phyloP scores from a whole-genome alignment of 2,329 filamentous ascomycete genomes.

The Grosmannia serpens region DNA sequence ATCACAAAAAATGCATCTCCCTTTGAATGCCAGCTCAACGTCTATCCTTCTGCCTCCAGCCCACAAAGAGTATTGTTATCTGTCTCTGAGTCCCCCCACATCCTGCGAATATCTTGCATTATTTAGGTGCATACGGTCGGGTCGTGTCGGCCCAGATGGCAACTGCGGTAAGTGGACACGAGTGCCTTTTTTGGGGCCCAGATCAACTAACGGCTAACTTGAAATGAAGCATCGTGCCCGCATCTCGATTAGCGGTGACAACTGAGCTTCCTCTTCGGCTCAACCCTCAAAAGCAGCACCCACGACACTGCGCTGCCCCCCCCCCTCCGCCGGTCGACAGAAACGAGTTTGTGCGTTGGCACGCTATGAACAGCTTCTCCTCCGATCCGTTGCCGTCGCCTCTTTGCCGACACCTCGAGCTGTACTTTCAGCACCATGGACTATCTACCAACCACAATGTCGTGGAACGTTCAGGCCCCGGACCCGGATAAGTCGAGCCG shows the following conservation, averaged over 20 bases:
- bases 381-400: neutral
- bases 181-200: too few species aligned
- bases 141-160: neutral
- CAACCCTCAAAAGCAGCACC: neutral
- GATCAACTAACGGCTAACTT: neutral
- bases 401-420: too few species aligned
- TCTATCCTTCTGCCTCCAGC: neutral
- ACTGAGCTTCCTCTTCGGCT: neutral
- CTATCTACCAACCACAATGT: conserved; percentile 25
- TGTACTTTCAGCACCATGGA: conserved; percentile 28
- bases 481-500: conserved; percentile 54
- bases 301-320: neutral
- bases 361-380: neutral
- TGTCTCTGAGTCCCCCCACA: neutral
- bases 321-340: neutral
- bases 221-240: neutral
- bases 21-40: neutral
- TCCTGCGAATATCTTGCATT: neutral
- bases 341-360: neutral
- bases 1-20: neutral
- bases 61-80: neutral
- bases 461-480: conserved; percentile 35
- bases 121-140: neutral
- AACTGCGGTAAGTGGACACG: neutral
- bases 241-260: neutral